These are phyloP conservation scores for Mycosphaerella sp. DNA, from an alignment of 2,329 filamentous ascomycete species.

Conservation along the genomic window DNA sequence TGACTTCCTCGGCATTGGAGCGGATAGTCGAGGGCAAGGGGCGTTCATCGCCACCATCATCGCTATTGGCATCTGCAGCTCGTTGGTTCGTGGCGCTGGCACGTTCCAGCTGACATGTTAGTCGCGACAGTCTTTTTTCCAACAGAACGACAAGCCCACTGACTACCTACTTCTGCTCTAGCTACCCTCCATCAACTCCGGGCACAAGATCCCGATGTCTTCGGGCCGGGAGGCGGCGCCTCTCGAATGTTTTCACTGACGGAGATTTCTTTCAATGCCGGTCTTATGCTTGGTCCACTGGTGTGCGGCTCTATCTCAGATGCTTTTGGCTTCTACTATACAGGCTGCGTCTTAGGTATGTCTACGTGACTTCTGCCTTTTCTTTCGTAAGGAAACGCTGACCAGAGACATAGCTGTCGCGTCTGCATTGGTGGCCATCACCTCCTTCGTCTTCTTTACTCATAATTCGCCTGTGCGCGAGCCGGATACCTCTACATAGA, in stretches of 20 bases:
- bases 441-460: conserved; percentile 18
- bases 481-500: not conserved
- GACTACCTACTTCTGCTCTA: not conserved
- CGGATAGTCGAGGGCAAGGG: conserved; percentile 9
- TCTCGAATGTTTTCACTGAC: conserved; percentile 18
- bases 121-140: not conserved
- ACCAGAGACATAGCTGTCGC: not conserved
- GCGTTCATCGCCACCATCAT: conserved; percentile 18
- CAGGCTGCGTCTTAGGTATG: conserved; percentile 15
- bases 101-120: conserved; percentile 18
- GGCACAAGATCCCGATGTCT: conserved; percentile 14
- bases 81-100: conserved; percentile 17
- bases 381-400: not conserved
- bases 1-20: conserved; percentile 13
- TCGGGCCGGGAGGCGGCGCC: conserved; percentile 17
- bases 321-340: conserved; percentile 16
- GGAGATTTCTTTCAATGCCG: conserved; percentile 17
- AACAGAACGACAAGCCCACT: not conserved
- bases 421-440: conserved; percentile 6
- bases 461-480: conserved; percentile 12
- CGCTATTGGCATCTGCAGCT: conserved; percentile 11
- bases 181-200: conserved; percentile 13
- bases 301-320: conserved; percentile 17
- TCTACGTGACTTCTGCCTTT: not conserved
- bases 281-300: conserved; percentile 19